Percentiles rank a stretch among this genome's conserved stretches.
Evolutionary conservation across 257 asterid species (phyloP).

Genomic region (Solanum sejunctum): DNA sequence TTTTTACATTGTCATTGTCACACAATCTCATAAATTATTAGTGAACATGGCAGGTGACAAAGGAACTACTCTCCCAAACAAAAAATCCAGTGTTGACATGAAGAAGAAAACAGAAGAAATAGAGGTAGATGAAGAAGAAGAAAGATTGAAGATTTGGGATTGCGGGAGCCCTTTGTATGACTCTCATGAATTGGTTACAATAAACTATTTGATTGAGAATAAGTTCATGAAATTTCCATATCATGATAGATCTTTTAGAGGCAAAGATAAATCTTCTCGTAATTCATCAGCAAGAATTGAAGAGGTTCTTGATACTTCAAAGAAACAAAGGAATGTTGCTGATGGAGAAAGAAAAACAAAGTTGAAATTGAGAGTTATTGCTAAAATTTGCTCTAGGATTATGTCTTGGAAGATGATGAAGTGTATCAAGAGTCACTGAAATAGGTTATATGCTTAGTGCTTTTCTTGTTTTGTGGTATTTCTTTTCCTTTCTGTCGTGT

Average conservation of each 20-base stretch:
- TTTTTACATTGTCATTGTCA: background rate
- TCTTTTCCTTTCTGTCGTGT: background rate
- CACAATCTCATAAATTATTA: background rate
- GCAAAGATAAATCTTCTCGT: background rate
- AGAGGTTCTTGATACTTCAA: background rate
- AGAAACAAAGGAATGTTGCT: slow-evolving; percentile 4
- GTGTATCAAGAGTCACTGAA: background rate
- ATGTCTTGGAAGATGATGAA: background rate
- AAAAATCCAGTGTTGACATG: background rate
- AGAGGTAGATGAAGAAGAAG: background rate
- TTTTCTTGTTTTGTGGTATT: background rate
- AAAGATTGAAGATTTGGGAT: slow-evolving; percentile 30
- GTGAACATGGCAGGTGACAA: background rate
- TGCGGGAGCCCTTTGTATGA: slow-evolving; percentile 78
- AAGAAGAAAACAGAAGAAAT: background rate
- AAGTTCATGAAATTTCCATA: slow-evolving; percentile 35
- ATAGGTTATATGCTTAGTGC: background rate
- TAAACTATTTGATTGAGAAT: slow-evolving; percentile 45
- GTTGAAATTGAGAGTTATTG: background rate
- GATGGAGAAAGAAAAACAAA: slow-evolving; percentile 3
- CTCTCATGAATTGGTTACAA: slow-evolving; percentile 43
- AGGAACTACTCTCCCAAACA: background rate
- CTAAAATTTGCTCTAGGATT: background rate
- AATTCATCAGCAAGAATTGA: background rate
- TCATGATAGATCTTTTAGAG: slow-evolving; percentile 10